Evolutionary conservation across 2,329 filamentous ascomycete genomes (phyloP).

Genomic region (Sporothrix globosa): DNA sequence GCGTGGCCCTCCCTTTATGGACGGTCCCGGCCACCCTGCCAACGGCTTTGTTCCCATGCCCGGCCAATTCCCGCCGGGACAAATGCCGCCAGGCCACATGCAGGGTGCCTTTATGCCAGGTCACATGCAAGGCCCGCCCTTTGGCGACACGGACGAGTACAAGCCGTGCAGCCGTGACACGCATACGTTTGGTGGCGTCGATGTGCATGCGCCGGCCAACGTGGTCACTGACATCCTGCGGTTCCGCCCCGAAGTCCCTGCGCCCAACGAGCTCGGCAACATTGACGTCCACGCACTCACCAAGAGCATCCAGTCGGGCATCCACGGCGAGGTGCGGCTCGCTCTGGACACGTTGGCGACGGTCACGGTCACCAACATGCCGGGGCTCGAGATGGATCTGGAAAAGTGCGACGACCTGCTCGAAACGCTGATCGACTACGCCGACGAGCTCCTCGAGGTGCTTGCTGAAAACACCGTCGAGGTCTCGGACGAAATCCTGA

Average conservation of each 20-base stretch:
- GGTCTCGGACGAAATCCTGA: conserved; percentile 81
- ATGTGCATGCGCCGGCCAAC: conserved; percentile 65
- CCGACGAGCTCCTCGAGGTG: conserved; percentile 81
- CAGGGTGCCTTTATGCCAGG: conserved; percentile 22
- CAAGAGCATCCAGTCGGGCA: conserved; percentile 85
- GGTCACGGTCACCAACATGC: conserved; percentile 64
- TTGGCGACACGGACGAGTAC: conserved; percentile 57
- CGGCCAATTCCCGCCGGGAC: conserved; percentile 31
- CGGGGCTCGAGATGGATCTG: conserved; percentile 68
- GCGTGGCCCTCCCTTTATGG: neutral
- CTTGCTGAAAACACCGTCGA: conserved; percentile 84
- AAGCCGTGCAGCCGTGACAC: conserved; percentile 58
- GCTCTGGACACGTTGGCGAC: conserved; percentile 82
- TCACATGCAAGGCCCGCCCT: conserved; percentile 44
- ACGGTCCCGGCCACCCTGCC: conserved; percentile 2
- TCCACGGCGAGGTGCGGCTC: conserved; percentile 85
- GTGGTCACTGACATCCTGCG: conserved; percentile 68
- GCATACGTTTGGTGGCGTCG: conserved; percentile 71
- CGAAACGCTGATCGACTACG: conserved; percentile 86
- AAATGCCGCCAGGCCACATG: conserved; percentile 37
- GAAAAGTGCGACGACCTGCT: conserved; percentile 83
- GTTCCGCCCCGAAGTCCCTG: conserved; percentile 74
- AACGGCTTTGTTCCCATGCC: conserved; percentile 7
- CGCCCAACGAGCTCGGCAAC: conserved; percentile 75
- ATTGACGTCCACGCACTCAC: conserved; percentile 90